phyloP scores from a whole-genome alignment of 2,329 filamentous ascomycete genomes.

The Trichoderma harzianum region DNA sequence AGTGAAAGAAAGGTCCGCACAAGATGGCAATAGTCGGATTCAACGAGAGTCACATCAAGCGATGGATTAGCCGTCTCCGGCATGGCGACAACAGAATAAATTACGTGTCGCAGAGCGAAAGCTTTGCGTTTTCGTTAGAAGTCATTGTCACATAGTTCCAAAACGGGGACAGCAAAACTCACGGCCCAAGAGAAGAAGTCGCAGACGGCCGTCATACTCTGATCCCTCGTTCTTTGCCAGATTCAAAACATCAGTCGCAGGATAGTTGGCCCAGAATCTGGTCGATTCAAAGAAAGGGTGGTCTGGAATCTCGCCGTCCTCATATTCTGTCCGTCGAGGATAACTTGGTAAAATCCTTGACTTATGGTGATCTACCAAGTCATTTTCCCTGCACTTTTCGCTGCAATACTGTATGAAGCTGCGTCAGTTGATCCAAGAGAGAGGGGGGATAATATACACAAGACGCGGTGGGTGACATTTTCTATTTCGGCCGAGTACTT shows the following conservation, averaged over 20 bases:
- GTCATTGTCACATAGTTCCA: too few species aligned
- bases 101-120: conserved; percentile 25
- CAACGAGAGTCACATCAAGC: conserved; percentile 20
- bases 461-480: background rate
- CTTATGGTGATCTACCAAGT: conserved; percentile 18
- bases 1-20: conserved; percentile 18
- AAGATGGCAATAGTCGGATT: background rate
- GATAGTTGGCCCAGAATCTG: conserved; percentile 22
- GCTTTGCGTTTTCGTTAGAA: conserved; percentile 16
- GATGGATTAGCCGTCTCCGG: conserved; percentile 20
- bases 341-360: background rate
- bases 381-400: conserved; percentile 18
- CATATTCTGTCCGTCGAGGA: background rate
- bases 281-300: background rate
- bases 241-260: conserved; percentile 28
- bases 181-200: conserved; percentile 26
- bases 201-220: conserved; percentile 22
- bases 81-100: conserved; percentile 26
- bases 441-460: background rate
- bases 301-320: background rate
- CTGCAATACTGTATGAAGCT: conserved; percentile 24
- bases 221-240: conserved; percentile 28
- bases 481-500: background rate
- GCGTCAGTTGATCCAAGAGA: background rate
- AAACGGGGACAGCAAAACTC: background rate